These are phyloP conservation scores for Grigorovia yakushimaensis DNA, from an alignment of 805 yeast genomes.

Conservation along the genomic window DNA sequence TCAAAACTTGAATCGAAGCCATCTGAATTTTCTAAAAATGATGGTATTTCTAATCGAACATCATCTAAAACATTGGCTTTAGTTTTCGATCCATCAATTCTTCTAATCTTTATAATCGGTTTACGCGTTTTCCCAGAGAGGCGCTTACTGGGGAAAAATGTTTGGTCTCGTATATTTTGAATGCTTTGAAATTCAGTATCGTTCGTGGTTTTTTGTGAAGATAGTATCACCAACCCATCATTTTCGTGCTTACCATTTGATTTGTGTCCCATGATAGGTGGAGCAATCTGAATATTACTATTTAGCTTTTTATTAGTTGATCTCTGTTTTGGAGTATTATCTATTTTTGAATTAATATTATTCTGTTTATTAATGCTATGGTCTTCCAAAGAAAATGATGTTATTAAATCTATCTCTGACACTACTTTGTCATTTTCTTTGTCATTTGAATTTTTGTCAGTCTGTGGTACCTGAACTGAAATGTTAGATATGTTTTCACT, in stretches of 20 bases:
- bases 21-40: conserved; percentile 8
- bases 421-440: background rate
- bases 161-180: too few relatives aligned
- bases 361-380: background rate
- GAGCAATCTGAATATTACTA: too few relatives aligned
- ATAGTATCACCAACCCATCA: too few relatives aligned
- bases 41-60: conserved; percentile 11
- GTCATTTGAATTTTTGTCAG: background rate
- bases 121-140: background rate
- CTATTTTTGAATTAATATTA: background rate
- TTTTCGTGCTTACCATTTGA: background rate
- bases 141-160: too few relatives aligned
- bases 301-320: background rate
- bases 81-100: background rate
- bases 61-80: background rate
- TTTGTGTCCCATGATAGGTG: background rate
- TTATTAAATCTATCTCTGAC: background rate
- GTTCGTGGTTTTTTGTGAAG: too few relatives aligned
- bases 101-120: background rate
- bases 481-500: background rate
- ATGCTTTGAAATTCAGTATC: too few relatives aligned
- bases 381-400: background rate
- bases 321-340: background rate
- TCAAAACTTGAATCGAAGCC: background rate
- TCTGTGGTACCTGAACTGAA: background rate